Evolutionary conservation across 371 early-diverging fungal species (phyloP).

Genomic region (Mortierella sp.): DNA sequence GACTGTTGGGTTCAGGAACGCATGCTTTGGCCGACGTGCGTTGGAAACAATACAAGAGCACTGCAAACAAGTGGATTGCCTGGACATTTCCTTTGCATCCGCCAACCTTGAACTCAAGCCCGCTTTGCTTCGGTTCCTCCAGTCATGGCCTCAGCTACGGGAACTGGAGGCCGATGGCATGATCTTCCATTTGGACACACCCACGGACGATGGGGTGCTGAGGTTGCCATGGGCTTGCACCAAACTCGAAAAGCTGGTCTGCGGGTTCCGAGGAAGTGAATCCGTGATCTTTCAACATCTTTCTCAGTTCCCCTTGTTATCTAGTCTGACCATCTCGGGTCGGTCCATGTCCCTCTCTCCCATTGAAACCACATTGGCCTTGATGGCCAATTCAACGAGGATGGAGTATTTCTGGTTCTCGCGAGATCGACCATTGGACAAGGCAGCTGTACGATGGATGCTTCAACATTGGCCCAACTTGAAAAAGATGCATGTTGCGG

Average conservation of each 20-base stretch:
- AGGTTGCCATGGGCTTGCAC: slow-evolving; percentile 32
- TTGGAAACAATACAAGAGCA: slow-evolving; percentile 33
- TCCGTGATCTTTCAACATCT: slow-evolving; percentile 44
- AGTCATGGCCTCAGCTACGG: slow-evolving; percentile 17
- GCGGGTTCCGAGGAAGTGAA: slow-evolving; percentile 38
- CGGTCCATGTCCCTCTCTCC: slow-evolving; percentile 22
- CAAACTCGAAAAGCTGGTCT: slow-evolving; percentile 35
- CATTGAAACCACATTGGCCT: slow-evolving; percentile 26
- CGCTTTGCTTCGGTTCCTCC: slow-evolving; percentile 27
- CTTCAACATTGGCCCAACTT: slow-evolving; percentile 35
- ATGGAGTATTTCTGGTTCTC: slow-evolving; percentile 50
- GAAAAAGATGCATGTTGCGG: slow-evolving; percentile 35
- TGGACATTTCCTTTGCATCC: slow-evolving; percentile 38
- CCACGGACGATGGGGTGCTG: slow-evolving; percentile 17
- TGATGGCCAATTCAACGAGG: slow-evolving; percentile 29
- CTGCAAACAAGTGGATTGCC: slow-evolving; percentile 33
- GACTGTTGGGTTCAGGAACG: slow-evolving; percentile 40
- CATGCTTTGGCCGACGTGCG: slow-evolving; percentile 27
- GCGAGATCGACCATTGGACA: slow-evolving; percentile 24
- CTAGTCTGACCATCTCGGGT: slow-evolving; percentile 29
- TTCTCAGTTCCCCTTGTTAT: slow-evolving; percentile 25
- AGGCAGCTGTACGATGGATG: slow-evolving; percentile 24
- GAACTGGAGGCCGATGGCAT: slow-evolving; percentile 45
- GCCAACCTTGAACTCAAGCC: slow-evolving; percentile 22
- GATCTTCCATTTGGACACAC: slow-evolving; percentile 31